phyloP scores from a whole-genome alignment of 2,329 filamentous ascomycete species.

The Ophiocordyceps unilateralis region DNA sequence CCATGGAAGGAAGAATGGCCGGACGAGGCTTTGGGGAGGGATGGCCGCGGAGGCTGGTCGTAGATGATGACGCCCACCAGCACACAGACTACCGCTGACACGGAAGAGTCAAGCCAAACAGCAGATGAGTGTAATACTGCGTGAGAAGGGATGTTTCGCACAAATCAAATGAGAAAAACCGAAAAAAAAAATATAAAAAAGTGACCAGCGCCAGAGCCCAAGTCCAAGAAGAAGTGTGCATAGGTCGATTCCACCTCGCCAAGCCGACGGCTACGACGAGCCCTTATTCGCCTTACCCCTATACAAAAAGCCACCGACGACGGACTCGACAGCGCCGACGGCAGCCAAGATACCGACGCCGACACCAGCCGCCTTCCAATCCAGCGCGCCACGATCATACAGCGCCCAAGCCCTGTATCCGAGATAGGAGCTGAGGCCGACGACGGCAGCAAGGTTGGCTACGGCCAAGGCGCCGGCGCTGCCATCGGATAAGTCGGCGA shows the following conservation, averaged over 20 bases:
- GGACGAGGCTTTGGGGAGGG: neutral
- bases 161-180: neutral
- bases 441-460: constrained; percentile 30
- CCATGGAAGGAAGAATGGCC: neutral
- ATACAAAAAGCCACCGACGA: constrained; percentile 28
- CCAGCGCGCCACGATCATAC: constrained; percentile 32
- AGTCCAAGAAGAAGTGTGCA: neutral
- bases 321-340: constrained; percentile 30
- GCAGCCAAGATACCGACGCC: constrained; percentile 32
- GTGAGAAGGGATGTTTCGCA: constrained; percentile 1
- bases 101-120: neutral
- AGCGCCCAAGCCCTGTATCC: constrained; percentile 39
- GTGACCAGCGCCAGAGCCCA: neutral
- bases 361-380: constrained; percentile 30
- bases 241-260: neutral
- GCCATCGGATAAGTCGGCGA: constrained; percentile 27
- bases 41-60: too few relatives aligned
- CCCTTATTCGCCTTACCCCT: constrained; percentile 20
- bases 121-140: neutral
- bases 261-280: constrained; percentile 4
- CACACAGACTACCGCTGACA: too few relatives aligned
- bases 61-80: neutral
- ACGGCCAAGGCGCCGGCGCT: constrained; percentile 24
- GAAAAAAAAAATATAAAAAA: neutral
- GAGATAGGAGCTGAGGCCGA: constrained; percentile 34